phyloP scores from a whole-genome alignment of 108 stramenopile genomes.

The Skeletonema grethae region DNA sequence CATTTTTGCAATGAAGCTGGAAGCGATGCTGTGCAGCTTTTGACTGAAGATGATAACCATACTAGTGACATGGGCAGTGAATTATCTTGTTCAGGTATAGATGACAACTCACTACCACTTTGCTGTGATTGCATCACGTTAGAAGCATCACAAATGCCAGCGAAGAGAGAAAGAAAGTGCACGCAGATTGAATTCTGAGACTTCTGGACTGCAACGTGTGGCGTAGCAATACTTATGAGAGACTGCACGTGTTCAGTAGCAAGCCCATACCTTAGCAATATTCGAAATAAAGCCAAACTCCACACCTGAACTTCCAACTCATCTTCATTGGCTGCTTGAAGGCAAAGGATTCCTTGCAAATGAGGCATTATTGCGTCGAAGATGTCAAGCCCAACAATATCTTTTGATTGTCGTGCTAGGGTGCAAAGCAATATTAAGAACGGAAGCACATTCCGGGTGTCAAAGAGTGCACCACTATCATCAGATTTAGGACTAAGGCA shows the following conservation, averaged over 20 bases:
- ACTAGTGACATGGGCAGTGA: constrained; percentile 34
- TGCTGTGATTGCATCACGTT: constrained; percentile 3
- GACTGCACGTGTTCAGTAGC: constrained; percentile 53
- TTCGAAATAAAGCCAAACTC: constrained; percentile 71
- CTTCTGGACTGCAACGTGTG: constrained; percentile 27
- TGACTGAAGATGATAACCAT: constrained; percentile 47
- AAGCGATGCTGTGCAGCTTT: constrained; percentile 7
- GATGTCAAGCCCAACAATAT: constrained; percentile 53
- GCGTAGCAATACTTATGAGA: constrained; percentile 54
- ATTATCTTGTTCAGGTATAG: constrained; percentile 6
- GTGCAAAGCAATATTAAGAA: constrained; percentile 58
- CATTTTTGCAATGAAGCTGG: constrained; percentile 14
- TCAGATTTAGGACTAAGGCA: constrained; percentile 32
- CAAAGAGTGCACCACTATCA: constrained; percentile 13
- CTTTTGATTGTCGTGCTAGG: constrained; percentile 80
- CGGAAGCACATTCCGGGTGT: constrained; percentile 37
- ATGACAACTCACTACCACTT: constrained; percentile 3
- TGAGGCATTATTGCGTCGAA: constrained; percentile 30
- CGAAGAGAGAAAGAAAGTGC: constrained; percentile 58
- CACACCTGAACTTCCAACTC: constrained; percentile 55
- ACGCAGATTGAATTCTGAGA: constrained; percentile 46
- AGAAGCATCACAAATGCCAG: constrained; percentile 35
- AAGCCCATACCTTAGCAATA: constrained; percentile 74
- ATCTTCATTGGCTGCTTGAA: constrained; percentile 23
- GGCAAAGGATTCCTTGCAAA: constrained; percentile 46